Evolutionary conservation across 257 asterid species (phyloP), one percentile per base, ranked within the genome.

Genomic region (Coffea eugenioides): DNA sequence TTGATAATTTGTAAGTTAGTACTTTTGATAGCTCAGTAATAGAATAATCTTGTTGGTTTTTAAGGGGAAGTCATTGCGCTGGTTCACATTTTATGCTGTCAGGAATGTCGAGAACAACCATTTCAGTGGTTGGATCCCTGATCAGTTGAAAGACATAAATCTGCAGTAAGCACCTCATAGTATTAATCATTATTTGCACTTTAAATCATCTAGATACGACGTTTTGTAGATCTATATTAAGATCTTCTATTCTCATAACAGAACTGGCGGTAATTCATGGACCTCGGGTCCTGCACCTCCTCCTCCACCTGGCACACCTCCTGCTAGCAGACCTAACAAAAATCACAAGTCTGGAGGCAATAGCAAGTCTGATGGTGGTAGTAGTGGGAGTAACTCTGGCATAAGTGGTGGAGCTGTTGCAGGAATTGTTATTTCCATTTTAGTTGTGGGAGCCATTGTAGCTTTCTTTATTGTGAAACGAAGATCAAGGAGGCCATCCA

Each of bases 221-320:
- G 56, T n/a, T 14, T 65, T 77, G 62, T 41, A 3, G 23, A 77
- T 64, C 74, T 27, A 23, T 66, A 59, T 51, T 79, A 9, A 79
- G 59, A 21, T 79, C 79, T 80, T 70, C 80, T 48, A 43, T 80
- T 80, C 39, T 46, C 74, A 74, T 72, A 36, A 76, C 91, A 95
- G 99, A 77, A 66, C 90, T 9, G 87, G 84, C 74, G 98, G 97
- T 71, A 95, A 95, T 85, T 85, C 89, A 20, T 91, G 95, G 88
- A 87, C 79, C 83, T 62, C 89, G 0, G 98, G 97, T 80, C 88
- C 99, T n/a, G 99, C 97, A 31, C 97, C 97, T 74, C 96, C 98
- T 72, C 96, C 98, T 59, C 98, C 98, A 36, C 98, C 98, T 46
- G 98, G 98, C 83, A 88, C 98, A 46, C 98, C 97, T 61, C 93